Conservation (phyloP, 2,329 filamentous ascomycete species). For the Calonectria leucothoes region DNA sequence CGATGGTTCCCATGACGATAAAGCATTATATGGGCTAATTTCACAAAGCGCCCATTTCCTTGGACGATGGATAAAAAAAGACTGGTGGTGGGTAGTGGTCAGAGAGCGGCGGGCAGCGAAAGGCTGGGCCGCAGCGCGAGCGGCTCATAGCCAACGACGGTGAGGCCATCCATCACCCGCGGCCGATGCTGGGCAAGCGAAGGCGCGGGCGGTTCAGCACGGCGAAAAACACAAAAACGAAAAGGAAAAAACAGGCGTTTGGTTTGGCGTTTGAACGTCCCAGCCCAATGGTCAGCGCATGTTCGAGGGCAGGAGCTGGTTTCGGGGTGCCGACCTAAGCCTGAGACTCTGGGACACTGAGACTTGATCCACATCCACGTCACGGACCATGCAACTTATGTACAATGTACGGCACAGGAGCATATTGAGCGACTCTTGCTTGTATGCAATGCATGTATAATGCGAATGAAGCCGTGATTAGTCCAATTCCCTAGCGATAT, state of each 20-base stretch:
- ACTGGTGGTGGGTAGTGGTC: background rate
- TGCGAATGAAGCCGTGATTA: constrained; percentile 2
- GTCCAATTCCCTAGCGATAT: background rate
- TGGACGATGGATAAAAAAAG: background rate
- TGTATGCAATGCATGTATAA: constrained; percentile 6
- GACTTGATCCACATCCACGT: constrained; percentile 8
- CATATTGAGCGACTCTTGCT: constrained; percentile 9
- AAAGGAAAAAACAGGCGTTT: background rate
- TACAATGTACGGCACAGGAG: constrained; percentile 3
- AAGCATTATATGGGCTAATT: constrained; percentile 21
- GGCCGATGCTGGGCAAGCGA: background rate
- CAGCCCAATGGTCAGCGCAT: constrained; percentile 1
- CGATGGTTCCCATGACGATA: constrained; percentile 5
- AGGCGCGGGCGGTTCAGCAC: background rate
- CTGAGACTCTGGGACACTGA: constrained; percentile 15
- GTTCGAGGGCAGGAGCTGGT: constrained; percentile 6
- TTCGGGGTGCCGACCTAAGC: background rate
- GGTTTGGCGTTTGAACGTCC: background rate
- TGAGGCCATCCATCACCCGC: background rate
- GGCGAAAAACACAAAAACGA: background rate
- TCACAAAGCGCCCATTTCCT: constrained; percentile 15
- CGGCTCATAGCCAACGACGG: background rate
- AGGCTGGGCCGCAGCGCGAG: background rate
- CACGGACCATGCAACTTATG: constrained; percentile 1
- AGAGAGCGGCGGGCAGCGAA: background rate